Base-by-base conservation (phyloP, 192 early-diverging fungal species). In the Backusella luteola region DNA sequence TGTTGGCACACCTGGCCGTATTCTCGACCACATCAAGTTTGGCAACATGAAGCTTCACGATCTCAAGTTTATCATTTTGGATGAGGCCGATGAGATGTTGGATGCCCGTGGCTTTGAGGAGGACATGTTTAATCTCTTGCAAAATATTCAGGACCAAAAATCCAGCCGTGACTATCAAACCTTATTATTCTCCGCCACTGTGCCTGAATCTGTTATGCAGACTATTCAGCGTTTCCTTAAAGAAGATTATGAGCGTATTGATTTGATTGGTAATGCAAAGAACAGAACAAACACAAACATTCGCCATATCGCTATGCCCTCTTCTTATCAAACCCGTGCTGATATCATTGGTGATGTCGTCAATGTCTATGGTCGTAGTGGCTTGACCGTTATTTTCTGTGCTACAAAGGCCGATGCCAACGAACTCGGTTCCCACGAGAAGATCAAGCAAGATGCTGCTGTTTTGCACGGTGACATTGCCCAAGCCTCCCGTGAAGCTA, bases 291-390 rank as follows among this genome's bases (percentile, higher is more conserved):
- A 93, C 78, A 87, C 93, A 76, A 93, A 91, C 73, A 93, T 99
- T 78, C 84, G 86, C 39, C 97, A 99, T 84, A 89, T 91, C 77
- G 92, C 91, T 32, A 91, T 97, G 76, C 91, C 93, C 23, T 93
- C 94, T 38, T 88, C 94, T 53, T 99, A 94, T 90, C 93, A 94
- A 77, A 92, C 94, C 72, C 91, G 96, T 75, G 89, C 92, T 71
- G 96, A 94, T 75, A 93, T 99, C 76, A 90, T 99, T 42, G 96
- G 94, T 21, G 97, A 99, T 83, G 94, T 99, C 59, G 94, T 98
- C 14, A 89, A 94, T 34, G 93, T 95, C 21, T 96, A 99, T 83
- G 97, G 94, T 68, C 87, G 89, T 44, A 86, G 87, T 56, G 92
- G 94, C 4, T 89, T 94, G 74, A 92, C 93, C 0, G 96, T 99